These are phyloP conservation scores for Carex arenaria DNA, from an alignment of 202 grass and related monocot species.

Conservation along the genomic window DNA sequence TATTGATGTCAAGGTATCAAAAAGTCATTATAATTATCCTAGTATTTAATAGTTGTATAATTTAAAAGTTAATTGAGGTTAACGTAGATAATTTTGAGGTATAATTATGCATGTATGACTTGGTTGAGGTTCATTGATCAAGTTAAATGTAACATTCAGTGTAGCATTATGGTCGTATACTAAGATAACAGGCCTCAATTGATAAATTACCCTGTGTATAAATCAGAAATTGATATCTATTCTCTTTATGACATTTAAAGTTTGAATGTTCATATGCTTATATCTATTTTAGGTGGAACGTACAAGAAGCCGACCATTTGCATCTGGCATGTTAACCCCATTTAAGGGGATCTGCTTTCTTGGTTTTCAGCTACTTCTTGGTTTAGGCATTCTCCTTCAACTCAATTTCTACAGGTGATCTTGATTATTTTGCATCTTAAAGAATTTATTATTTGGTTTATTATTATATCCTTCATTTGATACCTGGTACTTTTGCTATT, in stretches of 20 bases:
- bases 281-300: slow-evolving; percentile 54
- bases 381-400: slow-evolving; percentile 85
- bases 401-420: slow-evolving; percentile 74
- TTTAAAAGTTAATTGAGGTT: neutral
- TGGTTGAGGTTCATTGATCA: neutral
- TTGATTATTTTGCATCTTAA: neutral
- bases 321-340: slow-evolving; percentile 61
- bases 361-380: slow-evolving; percentile 61
- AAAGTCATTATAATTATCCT: neutral
- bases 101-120: neutral
- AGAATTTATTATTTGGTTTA: neutral
- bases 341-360: slow-evolving; percentile 70
- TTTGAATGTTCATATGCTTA: neutral
- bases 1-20: slow-evolving; percentile 67
- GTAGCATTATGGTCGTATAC: neutral
- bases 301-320: slow-evolving; percentile 66
- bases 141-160: neutral
- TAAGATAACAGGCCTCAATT: neutral
- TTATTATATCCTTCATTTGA: neutral
- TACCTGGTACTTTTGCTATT: neutral
- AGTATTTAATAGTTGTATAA: neutral
- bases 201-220: neutral
- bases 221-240: neutral
- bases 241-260: neutral
- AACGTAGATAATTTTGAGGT: neutral